phyloP scores from a whole-genome alignment of 169 alveolate genomes.

The Cryptosporidium andersoni region DNA sequence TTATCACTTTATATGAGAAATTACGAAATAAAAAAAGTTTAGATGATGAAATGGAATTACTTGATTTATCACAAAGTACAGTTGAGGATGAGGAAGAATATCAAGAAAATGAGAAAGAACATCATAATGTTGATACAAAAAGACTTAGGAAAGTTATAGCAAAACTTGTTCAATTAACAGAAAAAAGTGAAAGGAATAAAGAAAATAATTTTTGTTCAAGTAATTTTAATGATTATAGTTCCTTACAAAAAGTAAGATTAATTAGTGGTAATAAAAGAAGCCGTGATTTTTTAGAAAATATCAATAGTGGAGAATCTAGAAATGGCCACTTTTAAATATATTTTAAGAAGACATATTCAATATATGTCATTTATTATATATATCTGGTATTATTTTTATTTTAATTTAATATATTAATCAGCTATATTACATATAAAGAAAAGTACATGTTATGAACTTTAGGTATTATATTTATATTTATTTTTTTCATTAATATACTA shows the following conservation, averaged over 20 bases:
- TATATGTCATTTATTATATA: too few species aligned
- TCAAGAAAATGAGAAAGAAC: background rate
- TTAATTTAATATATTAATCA: too few species aligned
- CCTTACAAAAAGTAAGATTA: slow-evolving; percentile 33
- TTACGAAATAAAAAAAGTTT: background rate
- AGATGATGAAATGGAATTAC: background rate
- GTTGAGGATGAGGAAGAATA: background rate
- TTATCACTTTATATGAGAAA: slow-evolving; percentile 18
- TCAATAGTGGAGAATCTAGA: too few species aligned
- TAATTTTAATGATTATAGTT: slow-evolving; percentile 10
- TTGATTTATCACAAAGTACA: background rate
- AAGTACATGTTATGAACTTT: too few species aligned
- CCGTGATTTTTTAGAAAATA: too few species aligned
- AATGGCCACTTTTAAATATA: too few species aligned
- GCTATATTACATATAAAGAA: too few species aligned
- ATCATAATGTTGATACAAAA: slow-evolving; percentile 19
- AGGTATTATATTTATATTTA: too few species aligned
- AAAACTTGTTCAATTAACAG: slow-evolving; percentile 5
- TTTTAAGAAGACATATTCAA: too few species aligned
- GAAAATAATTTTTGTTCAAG: background rate
- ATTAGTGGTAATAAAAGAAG: too few species aligned
- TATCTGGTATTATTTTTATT: too few species aligned
- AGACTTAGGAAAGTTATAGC: slow-evolving; percentile 25
- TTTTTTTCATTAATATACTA: too few species aligned
- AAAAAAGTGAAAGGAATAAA: slow-evolving; percentile 6